Base-by-base conservation (phyloP, 352 stramenopile species). In the Globisporangium barbulae region DNA sequence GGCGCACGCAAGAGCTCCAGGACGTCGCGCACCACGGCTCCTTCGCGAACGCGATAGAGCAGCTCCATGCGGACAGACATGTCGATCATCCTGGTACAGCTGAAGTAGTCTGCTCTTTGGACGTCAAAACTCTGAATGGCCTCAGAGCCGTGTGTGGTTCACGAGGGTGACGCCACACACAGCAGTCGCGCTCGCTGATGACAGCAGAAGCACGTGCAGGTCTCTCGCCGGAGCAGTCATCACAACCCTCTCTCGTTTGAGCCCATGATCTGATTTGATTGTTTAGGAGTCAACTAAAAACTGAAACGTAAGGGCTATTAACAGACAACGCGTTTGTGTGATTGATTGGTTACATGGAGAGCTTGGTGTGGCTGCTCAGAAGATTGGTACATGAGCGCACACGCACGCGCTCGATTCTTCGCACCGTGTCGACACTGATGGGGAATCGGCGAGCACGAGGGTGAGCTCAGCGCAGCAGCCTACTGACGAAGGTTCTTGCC, bases 1-100 rank as follows among this genome's bases (percentile, higher is more conserved):
- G 73, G 65, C 10, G 74, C 76, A 2, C 74, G 79, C 44, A 91
- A 74, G 71, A 89, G 76, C n/a, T 70, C 68, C 42, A 93, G 71
- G 44, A 90, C 60, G 55, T 87, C 76, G 33, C 67, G 54, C 33
- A 90, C 45, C 35, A 71, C 59, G n/a, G 72, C 75, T 57, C 76
- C 59, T 66, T 71, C 57, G 5, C 74, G 81, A 0, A 74, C 80
- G 39, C 75, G 73, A 61, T 90, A 92, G 67, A 79, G 81, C 55
- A 89, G 69, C 57, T 88, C 78, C 22, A 90, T 71, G 2, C 69
- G 72, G 57, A 85, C 76, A 4, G 73, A 71, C 59, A 83, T 74
- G 63, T 85, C 68, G 74, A 77, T 85, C 64, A 61, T 69, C 15
- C 33, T 49, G 37, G 60, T 7, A 31, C 9, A 17, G 48, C 5